Percentiles rank a stretch among this genome's conserved stretches.
Evolutionary conservation across 441 rosid species (phyloP).

Genomic region (Corymbia citriodora): DNA sequence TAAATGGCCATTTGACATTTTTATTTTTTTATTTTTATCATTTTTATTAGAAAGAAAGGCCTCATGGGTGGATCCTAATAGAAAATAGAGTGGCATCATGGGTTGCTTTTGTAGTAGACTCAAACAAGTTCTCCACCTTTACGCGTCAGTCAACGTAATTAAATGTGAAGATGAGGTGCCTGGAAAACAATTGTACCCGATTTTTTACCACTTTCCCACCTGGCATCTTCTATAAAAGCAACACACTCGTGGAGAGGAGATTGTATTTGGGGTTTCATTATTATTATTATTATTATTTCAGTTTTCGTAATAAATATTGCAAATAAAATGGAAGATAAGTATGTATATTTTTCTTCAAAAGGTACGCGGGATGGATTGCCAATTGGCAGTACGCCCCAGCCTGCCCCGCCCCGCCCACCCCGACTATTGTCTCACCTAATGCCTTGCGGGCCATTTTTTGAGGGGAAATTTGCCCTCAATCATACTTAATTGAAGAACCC

Average conservation of each 20-base stretch:
- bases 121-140: neutral
- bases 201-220: neutral
- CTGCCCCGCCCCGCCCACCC: neutral
- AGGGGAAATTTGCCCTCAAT: accelerated
- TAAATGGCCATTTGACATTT: neutral
- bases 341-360: neutral
- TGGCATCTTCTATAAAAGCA: neutral
- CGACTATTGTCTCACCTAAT: neutral
- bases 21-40: too few relatives aligned
- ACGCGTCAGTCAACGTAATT: neutral
- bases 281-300: too few relatives aligned
- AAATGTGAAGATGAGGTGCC: neutral
- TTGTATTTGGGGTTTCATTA: neutral
- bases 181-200: neutral
- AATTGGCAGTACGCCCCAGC: too few relatives aligned
- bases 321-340: too few relatives aligned
- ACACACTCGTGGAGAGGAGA: neutral
- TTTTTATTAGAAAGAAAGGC: neutral
- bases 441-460: neutral
- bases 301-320: neutral
- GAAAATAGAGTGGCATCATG: neutral
- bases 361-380: neutral
- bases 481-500: neutral
- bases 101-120: neutral
- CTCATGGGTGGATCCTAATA: neutral